Percentiles rank a stretch among this genome's conserved stretches.
phyloP scores from a whole-genome alignment of 495 filamentous ascomycete genomes.

The Penicillium riverlandense region DNA sequence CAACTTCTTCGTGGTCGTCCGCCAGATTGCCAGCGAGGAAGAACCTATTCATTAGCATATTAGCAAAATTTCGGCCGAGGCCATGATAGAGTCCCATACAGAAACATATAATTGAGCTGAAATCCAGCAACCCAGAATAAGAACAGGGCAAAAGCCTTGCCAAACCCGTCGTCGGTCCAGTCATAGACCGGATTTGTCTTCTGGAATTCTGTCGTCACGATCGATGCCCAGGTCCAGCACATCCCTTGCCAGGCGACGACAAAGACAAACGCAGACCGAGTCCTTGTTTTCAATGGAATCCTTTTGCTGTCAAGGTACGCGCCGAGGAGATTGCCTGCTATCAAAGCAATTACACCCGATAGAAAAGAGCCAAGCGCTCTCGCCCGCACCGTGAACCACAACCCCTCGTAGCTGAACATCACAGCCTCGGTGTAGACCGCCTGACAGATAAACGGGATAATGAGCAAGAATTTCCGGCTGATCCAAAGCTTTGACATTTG shows the following conservation, averaged over 20 bases:
- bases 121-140: constrained; percentile 52
- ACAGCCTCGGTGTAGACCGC: constrained; percentile 55
- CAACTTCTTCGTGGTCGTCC: constrained; percentile 45
- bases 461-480: constrained; percentile 44
- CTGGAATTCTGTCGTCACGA: constrained; percentile 46
- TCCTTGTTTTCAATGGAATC: constrained; percentile 41
- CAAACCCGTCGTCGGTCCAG: constrained; percentile 50
- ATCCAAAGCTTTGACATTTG: constrained; percentile 43
- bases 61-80: neutral
- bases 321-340: constrained; percentile 50
- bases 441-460: constrained; percentile 55
- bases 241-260: constrained; percentile 48
- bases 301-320: constrained; percentile 45
- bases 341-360: constrained; percentile 51
- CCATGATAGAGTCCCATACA: constrained; percentile 26
- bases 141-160: constrained; percentile 50
- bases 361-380: constrained; percentile 57
- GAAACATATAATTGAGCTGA: constrained; percentile 57
- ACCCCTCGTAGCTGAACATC: constrained; percentile 51
- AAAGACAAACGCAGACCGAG: constrained; percentile 33
- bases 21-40: constrained; percentile 56
- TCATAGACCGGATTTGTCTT: constrained; percentile 46
- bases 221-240: constrained; percentile 56
- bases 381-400: constrained; percentile 57
- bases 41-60: constrained; percentile 32